Base-by-base conservation (phyloP, 2,329 filamentous ascomycete genomes). In the Diaporthe eres region DNA sequence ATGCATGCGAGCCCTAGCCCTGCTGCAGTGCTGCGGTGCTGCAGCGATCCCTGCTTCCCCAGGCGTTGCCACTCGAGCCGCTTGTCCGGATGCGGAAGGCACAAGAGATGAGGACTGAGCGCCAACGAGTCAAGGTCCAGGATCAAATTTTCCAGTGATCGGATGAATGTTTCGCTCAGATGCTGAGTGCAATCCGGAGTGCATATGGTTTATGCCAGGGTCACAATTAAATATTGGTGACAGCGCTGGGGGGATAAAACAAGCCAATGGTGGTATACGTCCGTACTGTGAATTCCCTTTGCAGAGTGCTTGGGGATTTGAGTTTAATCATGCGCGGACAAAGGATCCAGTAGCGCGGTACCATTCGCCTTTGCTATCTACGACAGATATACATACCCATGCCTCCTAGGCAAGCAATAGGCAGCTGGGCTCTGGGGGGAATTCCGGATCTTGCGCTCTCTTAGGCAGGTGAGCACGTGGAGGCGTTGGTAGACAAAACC, bases 41-140 rank as follows among this genome's bases (percentile, higher is more conserved):
- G 44, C 65, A 68, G 47, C 47, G 13, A 53, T 53, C 65, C 65
- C 65, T 55, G 47, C 49, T 70, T 70, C 49, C 65, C 65, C 65
- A 55, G 65, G 65, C 65, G 34, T 70, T 70, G 65, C 65, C 65
- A 70, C 65, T 70, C 65, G 49, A 70, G 65, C 55, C 47, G n/a
- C 65, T 70, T 70, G 10, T 70, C 65, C 65, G 15, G 34, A 70
- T 70, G 34, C 65, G 65, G 65, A 70, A 70, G 65, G 65, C 65
- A 53, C 6, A 70, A 70, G 47, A 70, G 65, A 28, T 22, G 49
- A 9, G 34, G 15, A 42, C 22, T 42, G 65, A 53, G 65, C 65
- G 49, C 34, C 65, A 39, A 47, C 65, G 65, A 70, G 65, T 70
- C 65, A 70, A 55, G 65, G 65, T 5, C 15, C 49, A 19, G 34